Evolutionary conservation across 1,284 basidiomycete species (phyloP), one percentile per base, ranked within the genome.

Genomic region (Malassezia sp.): DNA sequence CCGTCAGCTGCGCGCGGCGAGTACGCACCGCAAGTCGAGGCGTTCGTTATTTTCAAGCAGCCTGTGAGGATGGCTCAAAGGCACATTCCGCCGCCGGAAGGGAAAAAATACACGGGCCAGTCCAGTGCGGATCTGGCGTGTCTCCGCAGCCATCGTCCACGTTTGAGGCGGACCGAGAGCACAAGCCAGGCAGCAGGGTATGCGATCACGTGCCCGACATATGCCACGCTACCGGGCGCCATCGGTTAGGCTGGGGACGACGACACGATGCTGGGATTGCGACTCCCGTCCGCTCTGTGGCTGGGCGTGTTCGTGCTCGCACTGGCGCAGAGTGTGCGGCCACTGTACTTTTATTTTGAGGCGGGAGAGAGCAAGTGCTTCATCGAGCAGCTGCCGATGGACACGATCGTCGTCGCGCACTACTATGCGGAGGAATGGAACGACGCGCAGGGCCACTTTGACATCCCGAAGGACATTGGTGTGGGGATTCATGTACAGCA

Each of bases 361-460:
- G 67, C 71, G 11, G 71, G 70, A 9, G 54, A 61, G 12, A 59
- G 59, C 28, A 60, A 67, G 28, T 99, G 93, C 72, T 97, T 97
- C 74, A 79, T 95, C 54, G 93, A 97, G 71, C 93, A 97, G 72
- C 76, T 97, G 30, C 91, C 91, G n/a, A 82, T 81, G 12, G 85
- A 96, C 72, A 97, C 93, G 14, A 82, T 93, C 28, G 89, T 97
- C 14, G 88, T 96, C 74, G 91, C 90, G 2, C 65, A 63, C 55
- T 68, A 68, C 42, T 65, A 63, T 59, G 88, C 89, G 1, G 76
- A 93, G 39, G 83, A 95, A 72, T 97, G 88, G 88, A 78, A 80
- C 34, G 84, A 88, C 56, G 71, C 76, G 14, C 66, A 74, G 27
- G 80, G 85, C 60, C 69, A 71, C 29, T 99, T 91, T 73, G 68